A percentile compares a stretch with the other conserved stretches of the same genome.
These are phyloP conservation scores for Pichia sp. DNA, from an alignment of 1,139 yeast species.

Conservation along the genomic window DNA sequence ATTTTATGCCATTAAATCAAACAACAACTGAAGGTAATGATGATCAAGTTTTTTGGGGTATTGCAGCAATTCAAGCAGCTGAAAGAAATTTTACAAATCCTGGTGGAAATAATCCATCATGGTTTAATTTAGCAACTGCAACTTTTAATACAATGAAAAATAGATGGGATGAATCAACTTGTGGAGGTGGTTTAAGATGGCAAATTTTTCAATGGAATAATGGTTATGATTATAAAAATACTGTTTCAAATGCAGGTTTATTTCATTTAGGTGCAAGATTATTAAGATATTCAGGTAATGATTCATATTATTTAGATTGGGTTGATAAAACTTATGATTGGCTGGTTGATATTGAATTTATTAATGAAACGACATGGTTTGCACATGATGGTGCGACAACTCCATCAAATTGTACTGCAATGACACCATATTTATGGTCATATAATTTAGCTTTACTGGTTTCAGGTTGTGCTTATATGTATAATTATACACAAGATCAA, in stretches of 20 bases:
- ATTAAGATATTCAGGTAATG: slow-evolving; percentile 63
- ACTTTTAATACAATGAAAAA: slow-evolving; percentile 68
- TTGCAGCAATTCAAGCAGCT: slow-evolving; percentile 85
- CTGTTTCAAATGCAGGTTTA: slow-evolving; percentile 71
- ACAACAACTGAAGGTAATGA: slow-evolving; percentile 96
- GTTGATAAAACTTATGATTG: slow-evolving; percentile 56
- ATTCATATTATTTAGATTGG: slow-evolving; percentile 63
- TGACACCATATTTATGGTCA: slow-evolving; percentile 69
- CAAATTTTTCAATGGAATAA: slow-evolving; percentile 72
- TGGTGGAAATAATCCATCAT: slow-evolving; percentile 43
- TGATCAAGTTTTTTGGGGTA: slow-evolving; percentile 97
- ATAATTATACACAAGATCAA: slow-evolving; percentile 62
- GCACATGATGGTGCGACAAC: slow-evolving; percentile 77
- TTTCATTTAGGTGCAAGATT: slow-evolving; percentile 75
- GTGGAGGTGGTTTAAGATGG: slow-evolving; percentile 82
- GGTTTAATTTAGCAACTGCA: slow-evolving; percentile 70
- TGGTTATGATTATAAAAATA: slow-evolving; percentile 74
- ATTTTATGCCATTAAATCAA: slow-evolving; percentile 84
- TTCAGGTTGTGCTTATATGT: slow-evolving; percentile 78
- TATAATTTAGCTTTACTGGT: slow-evolving; percentile 80
- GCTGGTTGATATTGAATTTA: slow-evolving; percentile 52
- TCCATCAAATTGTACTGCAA: slow-evolving; percentile 53
- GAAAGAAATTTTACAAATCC: slow-evolving; percentile 86
- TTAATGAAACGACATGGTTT: slow-evolving; percentile 40
- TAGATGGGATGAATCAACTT: slow-evolving; percentile 62